Evolutionary conservation across 169 alveolate genomes (phyloP), one percentile per base, ranked within the genome.

Genomic region (Amoebophrya sp.): DNA sequence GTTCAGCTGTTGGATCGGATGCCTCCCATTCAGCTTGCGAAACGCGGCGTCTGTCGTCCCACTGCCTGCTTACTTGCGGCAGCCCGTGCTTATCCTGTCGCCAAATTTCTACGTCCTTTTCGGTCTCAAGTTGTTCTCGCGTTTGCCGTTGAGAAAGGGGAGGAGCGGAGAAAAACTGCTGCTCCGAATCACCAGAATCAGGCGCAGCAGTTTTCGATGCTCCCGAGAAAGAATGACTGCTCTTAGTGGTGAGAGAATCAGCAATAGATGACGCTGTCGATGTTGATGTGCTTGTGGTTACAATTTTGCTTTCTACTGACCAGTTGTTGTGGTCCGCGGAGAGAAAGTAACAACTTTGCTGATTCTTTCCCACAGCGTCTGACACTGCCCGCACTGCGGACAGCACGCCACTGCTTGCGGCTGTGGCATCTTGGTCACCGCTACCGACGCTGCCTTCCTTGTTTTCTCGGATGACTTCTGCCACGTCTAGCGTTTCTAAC

Each of bases 261-360:
- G n/a, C n/a, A n/a, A n/a, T n/a, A n/a, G n/a, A n/a, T n/a, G n/a
- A n/a, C n/a, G n/a, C n/a, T n/a, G n/a, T n/a, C n/a, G n/a, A n/a
- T n/a, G n/a, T n/a, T n/a, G n/a, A n/a, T n/a, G n/a, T n/a, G n/a
- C n/a, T n/a, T n/a, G 76, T 53, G 76, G 76, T 53, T 10, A 65
- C 83, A 26, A 65, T 65, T 18, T 65, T 65, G 83, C 33, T 6
- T 26, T 65, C 83, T 36, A 65, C 83, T 36, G 83, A 65, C 83
- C 83, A 65, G 83, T 65, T 26, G 18, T 65, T 65, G 83, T 65
- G 83, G 83, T 65, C 83, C 83, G 83, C 83, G 36, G 83, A 65
- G 3, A 65, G 33, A 36, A 65, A 65, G 33, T 65, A 65, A 36
- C 83, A 65, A 6, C 36, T 12, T 36, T 65, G 83, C 83, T 65